Evolutionary conservation across 768 basidiomycete species (phyloP), one percentile per base, ranked within the genome.

Genomic region (Suillus occidentalis): DNA sequence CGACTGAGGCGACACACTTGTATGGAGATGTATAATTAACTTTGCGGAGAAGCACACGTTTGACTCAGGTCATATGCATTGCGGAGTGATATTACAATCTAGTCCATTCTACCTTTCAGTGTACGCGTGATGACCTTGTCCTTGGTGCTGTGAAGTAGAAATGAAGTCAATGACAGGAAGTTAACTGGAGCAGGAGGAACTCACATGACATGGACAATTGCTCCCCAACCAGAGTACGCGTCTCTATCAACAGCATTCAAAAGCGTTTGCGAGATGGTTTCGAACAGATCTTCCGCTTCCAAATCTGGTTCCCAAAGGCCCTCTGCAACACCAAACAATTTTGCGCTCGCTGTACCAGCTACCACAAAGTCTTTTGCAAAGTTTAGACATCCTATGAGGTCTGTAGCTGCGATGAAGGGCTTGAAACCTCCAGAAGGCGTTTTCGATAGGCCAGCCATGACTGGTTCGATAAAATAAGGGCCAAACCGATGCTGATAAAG

Each of bases 301-400:
- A 99, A 82, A 76, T 95, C 93, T 10, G 97, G 95, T 78, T 99
- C 97, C 97, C 97, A 99, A 37, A 99, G 84, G 3, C 95, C 95
- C 77, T 99, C 97, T 49, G 97, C 97, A 61, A 97, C 89, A 90
- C 97, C 97, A 72, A 89, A 97, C 68, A 99, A 79, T 80, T 98
- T 98, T 66, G 88, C 83, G 72, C 89, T 89, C 25, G 97, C 97
- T 1, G 95, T 95, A 40, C 97, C 97, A 10, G 94, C 88, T 13
- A 98, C 97, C 65, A 96, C 94, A 70, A 99, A 99, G 78, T 99
- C 97, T 78, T 96, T 95, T 25, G 94, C 93, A 72, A 93, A 92
- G 80, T 94, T 95, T 62, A 96, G 80, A 76, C 94, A 96, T 40
- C 94, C 94, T 71, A 97, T 96, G 69, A 95, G 83, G 80, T 99